Evolutionary conservation across 2,329 filamentous ascomycete genomes (phyloP), one percentile per base, ranked within the genome.

Genomic region (Grosmannia penicillata): DNA sequence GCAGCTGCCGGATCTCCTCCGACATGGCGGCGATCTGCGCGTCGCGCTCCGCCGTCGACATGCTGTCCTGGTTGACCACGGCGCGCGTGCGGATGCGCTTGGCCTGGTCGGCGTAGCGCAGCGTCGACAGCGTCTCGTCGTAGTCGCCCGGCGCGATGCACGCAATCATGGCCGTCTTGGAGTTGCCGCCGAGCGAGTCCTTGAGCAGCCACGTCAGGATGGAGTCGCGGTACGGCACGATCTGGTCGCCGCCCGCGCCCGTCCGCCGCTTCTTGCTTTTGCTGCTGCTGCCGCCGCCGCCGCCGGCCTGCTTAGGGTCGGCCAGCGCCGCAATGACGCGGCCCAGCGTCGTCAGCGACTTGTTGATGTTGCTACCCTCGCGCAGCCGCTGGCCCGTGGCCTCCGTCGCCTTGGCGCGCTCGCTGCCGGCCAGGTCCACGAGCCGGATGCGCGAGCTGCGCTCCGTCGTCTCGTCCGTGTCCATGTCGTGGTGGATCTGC

Each of bases 331-430:
- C 89, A 56, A 98, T 98, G 35, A 98, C 91, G 38, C 91, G 80
- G 4, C 91, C 91, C 9, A 98, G 73, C 0, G 91, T 96, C 1
- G 89, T 95, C 27, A 98, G 73, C 9, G 89, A 96, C 61, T 96
- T 95, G 69, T 98, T 98, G 72, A 98, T 98, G 57, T 96, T 95
- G 51, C 84, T 89, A 36, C 91, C 91, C 60, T 98, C 91, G 41
- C 89, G 79, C 18, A 98, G 72, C 24, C 91, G 78, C 50, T 81
- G 78, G 11, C 91, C 91, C 0, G 87, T 96, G 2, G 91, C 91
- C 61, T 96, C 89, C 27, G 91, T 98, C 1, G 86, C 78, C 57
- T 94, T 95, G 44, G 91, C 91, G 39, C 91, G 76, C 61, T 98
- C 91, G 34, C 85, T 94, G 31, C 91, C 91, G 13, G 91, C 91